Base-by-base conservation (phyloP, 345 rosid genomes). In the Hibiscus trionum region DNA sequence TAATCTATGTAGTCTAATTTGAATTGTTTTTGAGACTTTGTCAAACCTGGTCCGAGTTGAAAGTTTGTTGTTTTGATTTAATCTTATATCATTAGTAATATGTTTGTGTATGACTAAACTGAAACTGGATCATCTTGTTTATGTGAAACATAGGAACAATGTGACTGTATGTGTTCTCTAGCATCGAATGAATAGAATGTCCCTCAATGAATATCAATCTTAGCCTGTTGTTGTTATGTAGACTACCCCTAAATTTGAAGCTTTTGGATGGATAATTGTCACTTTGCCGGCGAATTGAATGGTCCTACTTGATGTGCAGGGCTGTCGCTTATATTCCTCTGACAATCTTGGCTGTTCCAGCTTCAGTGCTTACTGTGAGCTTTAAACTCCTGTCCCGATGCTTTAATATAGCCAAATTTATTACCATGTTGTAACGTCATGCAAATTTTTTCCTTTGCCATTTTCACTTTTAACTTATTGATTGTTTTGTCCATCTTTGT, bases 271-370 rank as follows among this genome's bases (percentile, higher is more conserved):
- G 27, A 21, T 64, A 11, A 21, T 42, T 65, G 26, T 26, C 16
- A 8, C n/a, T 49, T 26, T 53, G 1, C 61, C 33, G 15, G 29
- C 66, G 47, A 50, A 33, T 16, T 49, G 39, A 47, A 47, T 21
- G 44, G 19, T 21, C 50, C 24, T 58, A 2, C 11, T 44, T 61
- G 61, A 71, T 76, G 71, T 77, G 78, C 88, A 95, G 99, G 74
- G 96, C 98, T 24, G 81, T 95, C 73, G 98, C 98, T 44, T 92
- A 92, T 74, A 85, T 95, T 82, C 99, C 99, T 72, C 81, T 95
- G 26, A 95, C 99, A 10, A 87, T 95, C 69, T 84, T 95, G 84
- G 99, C 99, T 11, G 99, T 95, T 82, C 99, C 99, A 70, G 99
- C 98, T 39, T 92, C 99, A 9, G 90, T 95, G 64, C 96, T 95